Conservation (phyloP, 2,329 filamentous ascomycete genomes). For the Biscogniauxia mediterranea region DNA sequence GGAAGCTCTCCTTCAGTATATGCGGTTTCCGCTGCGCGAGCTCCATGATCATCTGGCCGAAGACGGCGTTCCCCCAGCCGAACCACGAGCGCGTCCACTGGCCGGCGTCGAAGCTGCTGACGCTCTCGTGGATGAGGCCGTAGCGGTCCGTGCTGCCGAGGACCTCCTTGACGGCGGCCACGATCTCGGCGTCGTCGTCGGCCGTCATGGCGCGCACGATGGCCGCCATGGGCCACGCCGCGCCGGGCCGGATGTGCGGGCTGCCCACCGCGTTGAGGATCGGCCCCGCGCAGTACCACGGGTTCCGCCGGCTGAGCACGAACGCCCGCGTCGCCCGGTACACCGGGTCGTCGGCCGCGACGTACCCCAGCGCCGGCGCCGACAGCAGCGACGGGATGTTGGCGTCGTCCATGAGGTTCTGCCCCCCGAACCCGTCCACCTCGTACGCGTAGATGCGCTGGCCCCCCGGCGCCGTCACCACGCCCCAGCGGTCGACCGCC, state of each 20-base stretch:
- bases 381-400: slow-evolving; percentile 68
- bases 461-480: slow-evolving; percentile 45
- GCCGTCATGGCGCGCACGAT: slow-evolving; percentile 56
- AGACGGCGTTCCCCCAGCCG: slow-evolving; percentile 86
- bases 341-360: slow-evolving; percentile 55
- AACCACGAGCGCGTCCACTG: slow-evolving; percentile 58
- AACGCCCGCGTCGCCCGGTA: slow-evolving; percentile 81
- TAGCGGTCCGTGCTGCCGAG: slow-evolving; percentile 70
- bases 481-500: slow-evolving; percentile 69
- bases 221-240: slow-evolving; percentile 56
- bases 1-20: slow-evolving; percentile 38
- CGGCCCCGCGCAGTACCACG: slow-evolving; percentile 69
- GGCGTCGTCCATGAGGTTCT: slow-evolving; percentile 68
- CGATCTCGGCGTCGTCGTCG: slow-evolving; percentile 73
- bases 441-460: slow-evolving; percentile 71
- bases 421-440: slow-evolving; percentile 70
- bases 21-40: slow-evolving; percentile 68
- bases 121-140: slow-evolving; percentile 78
- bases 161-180: slow-evolving; percentile 56
- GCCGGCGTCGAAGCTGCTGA: slow-evolving; percentile 61
- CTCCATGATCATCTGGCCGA: slow-evolving; percentile 79
- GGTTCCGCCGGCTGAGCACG: slow-evolving; percentile 73
- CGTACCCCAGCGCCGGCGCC: slow-evolving; percentile 62
- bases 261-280: slow-evolving; percentile 72
- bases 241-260: slow-evolving; percentile 59